Conservation (phyloP, 768 basidiomycete genomes). For the Stropharia rugosoannulata region DNA sequence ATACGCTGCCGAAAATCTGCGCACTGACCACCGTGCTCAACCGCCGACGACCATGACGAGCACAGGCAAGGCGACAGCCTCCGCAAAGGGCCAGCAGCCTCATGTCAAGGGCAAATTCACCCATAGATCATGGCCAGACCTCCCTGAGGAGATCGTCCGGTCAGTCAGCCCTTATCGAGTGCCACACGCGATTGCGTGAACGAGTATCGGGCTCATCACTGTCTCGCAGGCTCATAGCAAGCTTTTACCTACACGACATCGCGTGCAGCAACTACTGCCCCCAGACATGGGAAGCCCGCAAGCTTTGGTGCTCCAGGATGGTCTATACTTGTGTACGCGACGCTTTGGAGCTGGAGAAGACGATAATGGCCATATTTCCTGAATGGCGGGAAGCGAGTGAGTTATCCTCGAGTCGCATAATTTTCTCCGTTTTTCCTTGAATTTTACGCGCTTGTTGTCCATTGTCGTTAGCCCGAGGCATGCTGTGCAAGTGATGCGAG, state of each 20-base stretch:
- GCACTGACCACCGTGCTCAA: conserved; percentile 42
- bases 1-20: conserved; percentile 35
- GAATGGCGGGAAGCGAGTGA: conserved; percentile 60
- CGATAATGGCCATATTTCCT: conserved; percentile 61
- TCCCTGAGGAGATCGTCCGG: conserved; percentile 29
- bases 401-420: conserved; percentile 19
- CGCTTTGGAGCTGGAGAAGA: conserved; percentile 53
- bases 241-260: conserved; percentile 54
- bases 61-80: conserved; percentile 2
- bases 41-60: conserved; percentile 26
- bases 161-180: conserved; percentile 17
- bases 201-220: conserved; percentile 20
- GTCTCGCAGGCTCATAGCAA: conserved; percentile 50
- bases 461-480: background rate
- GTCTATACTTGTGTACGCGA: conserved; percentile 65
- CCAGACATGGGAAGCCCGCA: conserved; percentile 43
- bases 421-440: background rate
- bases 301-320: conserved; percentile 61
- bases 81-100: background rate
- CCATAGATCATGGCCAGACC: conserved; percentile 29
- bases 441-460: background rate
- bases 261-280: conserved; percentile 46
- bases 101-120: conserved; percentile 25
- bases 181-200: conserved; percentile 34
- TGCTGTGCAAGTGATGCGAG: conserved; percentile 2